Evolutionary conservation across 2,329 filamentous ascomycete species (phyloP).

Genomic region (Macrophomina pseudophaseolina): DNA sequence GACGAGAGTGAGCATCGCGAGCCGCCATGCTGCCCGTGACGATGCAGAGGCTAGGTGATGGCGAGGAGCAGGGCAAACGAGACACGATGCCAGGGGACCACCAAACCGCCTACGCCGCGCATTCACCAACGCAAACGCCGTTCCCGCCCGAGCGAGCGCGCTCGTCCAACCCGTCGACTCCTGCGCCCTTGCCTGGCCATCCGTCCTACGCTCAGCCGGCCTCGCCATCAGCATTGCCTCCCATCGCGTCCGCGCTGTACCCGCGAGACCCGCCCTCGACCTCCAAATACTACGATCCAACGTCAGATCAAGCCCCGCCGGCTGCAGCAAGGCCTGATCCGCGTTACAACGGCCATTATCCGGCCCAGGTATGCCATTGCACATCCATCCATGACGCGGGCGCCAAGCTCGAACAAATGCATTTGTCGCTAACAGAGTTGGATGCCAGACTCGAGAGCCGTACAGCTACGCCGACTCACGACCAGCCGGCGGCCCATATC

Average conservation of each 20-base stretch:
- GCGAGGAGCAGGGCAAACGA: constrained; percentile 40
- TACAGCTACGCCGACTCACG: constrained; percentile 43
- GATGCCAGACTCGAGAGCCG: constrained; percentile 39
- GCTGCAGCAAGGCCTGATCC: constrained; percentile 37
- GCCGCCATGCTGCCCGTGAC: constrained; percentile 25
- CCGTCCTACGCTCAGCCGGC: constrained; percentile 40
- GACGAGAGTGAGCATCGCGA: constrained; percentile 17
- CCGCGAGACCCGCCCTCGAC: constrained; percentile 47
- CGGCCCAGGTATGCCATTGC: constrained; percentile 37
- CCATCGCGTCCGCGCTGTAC: constrained; percentile 46
- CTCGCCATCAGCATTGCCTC: constrained; percentile 44
- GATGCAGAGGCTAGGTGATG: constrained; percentile 36
- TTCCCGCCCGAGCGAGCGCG: constrained; percentile 41
- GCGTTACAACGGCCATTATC: constrained; percentile 42
- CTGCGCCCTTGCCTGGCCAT: constrained; percentile 40
- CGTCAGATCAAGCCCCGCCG: constrained; percentile 50
- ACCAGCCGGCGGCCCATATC: constrained; percentile 41
- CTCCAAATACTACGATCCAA: constrained; percentile 57
- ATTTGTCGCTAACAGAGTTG: constrained; percentile 23
- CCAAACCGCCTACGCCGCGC: constrained; percentile 41
- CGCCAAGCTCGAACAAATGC: constrained; percentile 25
- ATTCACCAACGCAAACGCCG: constrained; percentile 44
- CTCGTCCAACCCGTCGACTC: constrained; percentile 39
- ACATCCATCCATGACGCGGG: constrained; percentile 14
- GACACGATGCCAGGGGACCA: constrained; percentile 41